A percentile compares a stretch with the other conserved stretches of the same genome.
Conservation (phyloP, 495 filamentous ascomycete genomes). For the Cryomyces minteri region DNA sequence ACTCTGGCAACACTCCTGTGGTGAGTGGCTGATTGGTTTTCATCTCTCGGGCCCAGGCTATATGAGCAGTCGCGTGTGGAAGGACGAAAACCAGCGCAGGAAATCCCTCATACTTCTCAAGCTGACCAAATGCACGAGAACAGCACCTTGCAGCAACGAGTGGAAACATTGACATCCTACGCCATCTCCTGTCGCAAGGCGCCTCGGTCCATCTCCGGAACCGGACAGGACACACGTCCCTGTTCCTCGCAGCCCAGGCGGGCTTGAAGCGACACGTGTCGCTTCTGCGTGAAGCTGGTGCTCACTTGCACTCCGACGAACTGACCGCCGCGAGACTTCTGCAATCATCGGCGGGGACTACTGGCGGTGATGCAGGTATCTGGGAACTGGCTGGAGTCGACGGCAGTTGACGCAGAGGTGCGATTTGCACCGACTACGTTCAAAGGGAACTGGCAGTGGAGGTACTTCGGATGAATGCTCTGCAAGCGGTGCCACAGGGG, state of each 20-base stretch:
- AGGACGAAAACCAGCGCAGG: not conserved
- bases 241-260: slow-evolving; percentile 55
- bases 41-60: slow-evolving; percentile 3
- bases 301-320: slow-evolving; percentile 49
- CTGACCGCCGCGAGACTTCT: slow-evolving; percentile 17
- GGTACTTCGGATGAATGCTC: no score
- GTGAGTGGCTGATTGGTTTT: slow-evolving; percentile 23
- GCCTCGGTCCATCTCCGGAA: slow-evolving; percentile 81
- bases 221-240: slow-evolving; percentile 58
- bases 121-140: not conserved
- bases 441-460: no score
- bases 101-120: not conserved
- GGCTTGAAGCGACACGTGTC: slow-evolving; percentile 40
- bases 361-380: no score
- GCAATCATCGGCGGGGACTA: not conserved
- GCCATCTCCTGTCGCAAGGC: slow-evolving; percentile 53
- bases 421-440: no score
- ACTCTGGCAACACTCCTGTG: slow-evolving; percentile 77
- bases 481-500: no score
- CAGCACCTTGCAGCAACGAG: slow-evolving; percentile 48
- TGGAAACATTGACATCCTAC: slow-evolving; percentile 41
- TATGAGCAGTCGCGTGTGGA: no score
- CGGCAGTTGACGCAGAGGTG: no score
- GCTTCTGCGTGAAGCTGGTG: slow-evolving; percentile 50
- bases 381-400: no score